Percentiles rank a stretch among this genome's conserved stretches.
These are phyloP conservation scores for Boletus subcaerulescens DNA, from an alignment of 768 basidiomycete genomes.

Conservation along the genomic window DNA sequence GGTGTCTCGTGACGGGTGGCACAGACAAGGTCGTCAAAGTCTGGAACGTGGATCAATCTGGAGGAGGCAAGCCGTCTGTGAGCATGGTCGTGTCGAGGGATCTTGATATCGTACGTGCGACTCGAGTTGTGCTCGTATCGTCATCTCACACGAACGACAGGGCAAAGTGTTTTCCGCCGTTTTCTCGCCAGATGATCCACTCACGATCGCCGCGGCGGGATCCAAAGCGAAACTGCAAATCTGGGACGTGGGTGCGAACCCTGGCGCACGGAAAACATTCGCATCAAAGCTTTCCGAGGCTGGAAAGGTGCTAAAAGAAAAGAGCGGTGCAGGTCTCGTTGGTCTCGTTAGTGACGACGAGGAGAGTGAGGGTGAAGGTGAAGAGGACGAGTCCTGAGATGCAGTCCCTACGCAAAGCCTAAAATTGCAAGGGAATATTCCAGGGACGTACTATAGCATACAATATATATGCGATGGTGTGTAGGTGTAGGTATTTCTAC, in stretches of 20 bases:
- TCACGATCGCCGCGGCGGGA: constrained; percentile 91
- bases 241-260: constrained; percentile 90
- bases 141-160: constrained; percentile 38
- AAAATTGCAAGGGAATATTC: constrained; percentile 1
- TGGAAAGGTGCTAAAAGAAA: constrained; percentile 66
- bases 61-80: constrained; percentile 65
- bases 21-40: constrained; percentile 94
- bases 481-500: constrained; percentile 47
- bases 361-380: constrained; percentile 53
- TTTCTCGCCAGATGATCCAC: constrained; percentile 93
- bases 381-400: constrained; percentile 25
- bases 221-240: constrained; percentile 92
- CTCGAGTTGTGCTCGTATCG: not conserved
- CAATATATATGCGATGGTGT: constrained; percentile 7
- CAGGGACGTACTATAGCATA: constrained; percentile 14
- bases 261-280: constrained; percentile 80
- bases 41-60: constrained; percentile 83
- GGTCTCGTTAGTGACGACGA: constrained; percentile 71
- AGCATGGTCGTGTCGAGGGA: constrained; percentile 85
- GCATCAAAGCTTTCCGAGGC: constrained; percentile 71
- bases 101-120: constrained; percentile 74
- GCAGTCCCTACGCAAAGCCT: not conserved
- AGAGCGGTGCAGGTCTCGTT: constrained; percentile 61
- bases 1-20: constrained; percentile 91
- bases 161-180: constrained; percentile 93